Percentiles rank a stretch among this genome's conserved stretches.
Conservation (phyloP, 2,329 filamentous ascomycete genomes). For the Colletotrichum liaoningense region DNA sequence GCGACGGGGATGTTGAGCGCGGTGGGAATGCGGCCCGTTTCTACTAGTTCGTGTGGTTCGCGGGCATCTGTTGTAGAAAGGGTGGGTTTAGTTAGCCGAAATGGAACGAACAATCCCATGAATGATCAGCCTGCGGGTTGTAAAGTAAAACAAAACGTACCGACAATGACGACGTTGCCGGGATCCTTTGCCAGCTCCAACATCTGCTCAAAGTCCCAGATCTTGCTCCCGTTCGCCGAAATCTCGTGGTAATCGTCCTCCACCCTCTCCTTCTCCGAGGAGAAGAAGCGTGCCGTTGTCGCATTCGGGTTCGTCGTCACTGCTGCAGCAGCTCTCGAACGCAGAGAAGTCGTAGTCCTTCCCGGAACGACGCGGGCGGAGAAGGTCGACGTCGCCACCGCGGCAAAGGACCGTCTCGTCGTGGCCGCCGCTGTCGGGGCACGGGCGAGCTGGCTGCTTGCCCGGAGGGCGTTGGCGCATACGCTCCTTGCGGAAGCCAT, state of each 20-base stretch:
- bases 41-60: constrained; percentile 74
- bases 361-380: neutral
- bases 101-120: neutral
- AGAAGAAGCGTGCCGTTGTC: constrained; percentile 17
- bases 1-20: constrained; percentile 86
- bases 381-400: neutral
- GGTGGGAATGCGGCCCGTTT: constrained; percentile 79
- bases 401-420: constrained; percentile 15
- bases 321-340: neutral
- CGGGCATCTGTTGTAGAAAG: constrained; percentile 68
- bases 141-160: neutral
- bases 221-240: constrained; percentile 45
- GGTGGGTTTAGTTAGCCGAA: neutral
- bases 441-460: neutral
- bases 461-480: constrained; percentile 9
- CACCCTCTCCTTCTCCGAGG: constrained; percentile 3
- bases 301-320: neutral
- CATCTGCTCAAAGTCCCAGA: constrained; percentile 63
- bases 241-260: constrained; percentile 28
- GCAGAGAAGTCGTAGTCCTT: neutral
- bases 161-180: constrained; percentile 21
- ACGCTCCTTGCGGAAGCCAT: constrained; percentile 10
- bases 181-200: constrained; percentile 2
- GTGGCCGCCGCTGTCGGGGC: constrained; percentile 4
- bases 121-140: neutral